Conservation (phyloP, 164 flowering plant genomes). For the Annona squamosa region DNA sequence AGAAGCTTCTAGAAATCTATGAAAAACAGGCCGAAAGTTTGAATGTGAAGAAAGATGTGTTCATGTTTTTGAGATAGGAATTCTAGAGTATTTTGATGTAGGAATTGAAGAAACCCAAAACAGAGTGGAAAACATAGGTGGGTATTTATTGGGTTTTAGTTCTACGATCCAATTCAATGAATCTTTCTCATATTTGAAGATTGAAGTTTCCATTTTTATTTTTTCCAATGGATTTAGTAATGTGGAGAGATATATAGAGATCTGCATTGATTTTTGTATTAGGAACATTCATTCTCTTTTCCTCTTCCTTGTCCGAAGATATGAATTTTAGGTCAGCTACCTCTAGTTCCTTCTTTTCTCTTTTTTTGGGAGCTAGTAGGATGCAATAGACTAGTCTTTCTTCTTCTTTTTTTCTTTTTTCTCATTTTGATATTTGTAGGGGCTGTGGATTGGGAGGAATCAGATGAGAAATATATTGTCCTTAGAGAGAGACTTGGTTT, state of each 20-base stretch:
- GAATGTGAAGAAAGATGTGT: slow-evolving; percentile 9
- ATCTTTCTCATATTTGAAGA: not conserved
- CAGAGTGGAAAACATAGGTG: slow-evolving; percentile 60
- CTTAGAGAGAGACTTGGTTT: slow-evolving; percentile 34
- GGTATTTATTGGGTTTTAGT: slow-evolving; percentile 8
- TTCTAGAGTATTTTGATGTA: slow-evolving; percentile 11
- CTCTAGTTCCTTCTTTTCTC: not conserved
- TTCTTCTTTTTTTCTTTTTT: not conserved
- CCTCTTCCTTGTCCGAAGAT: slow-evolving; percentile 59
- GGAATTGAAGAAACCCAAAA: slow-evolving; percentile 29
- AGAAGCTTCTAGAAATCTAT: slow-evolving; percentile 4
- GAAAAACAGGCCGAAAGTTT: not conserved
- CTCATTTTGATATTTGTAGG: slow-evolving; percentile 27
- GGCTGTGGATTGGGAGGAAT: slow-evolving; percentile 22
- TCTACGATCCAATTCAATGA: slow-evolving; percentile 1
- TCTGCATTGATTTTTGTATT: slow-evolving; percentile 70
- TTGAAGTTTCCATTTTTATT: not conserved
- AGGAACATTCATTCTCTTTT: slow-evolving; percentile 61
- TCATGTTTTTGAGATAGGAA: slow-evolving; percentile 17
- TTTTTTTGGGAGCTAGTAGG: not conserved
- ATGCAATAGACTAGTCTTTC: not conserved
- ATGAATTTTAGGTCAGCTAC: slow-evolving; percentile 60
- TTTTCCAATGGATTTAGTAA: slow-evolving; percentile 62
- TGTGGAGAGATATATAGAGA: slow-evolving; percentile 87
- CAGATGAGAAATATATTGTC: slow-evolving; percentile 22